Conservation (phyloP, 2,329 filamentous ascomycete species). For the Xylariaceae sp. region DNA sequence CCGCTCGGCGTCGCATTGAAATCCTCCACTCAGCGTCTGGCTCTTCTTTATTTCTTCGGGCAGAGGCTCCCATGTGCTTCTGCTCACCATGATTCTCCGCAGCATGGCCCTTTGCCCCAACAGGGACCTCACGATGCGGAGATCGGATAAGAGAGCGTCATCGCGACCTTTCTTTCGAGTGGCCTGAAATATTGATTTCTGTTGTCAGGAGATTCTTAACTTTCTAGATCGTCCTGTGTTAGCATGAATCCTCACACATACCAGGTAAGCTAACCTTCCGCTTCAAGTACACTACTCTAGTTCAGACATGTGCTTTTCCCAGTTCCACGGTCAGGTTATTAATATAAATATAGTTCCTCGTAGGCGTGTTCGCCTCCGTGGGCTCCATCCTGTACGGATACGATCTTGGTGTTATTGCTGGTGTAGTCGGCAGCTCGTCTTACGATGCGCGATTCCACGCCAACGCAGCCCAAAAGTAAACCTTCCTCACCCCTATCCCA, state of each 20-base stretch:
- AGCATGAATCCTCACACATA: slow-evolving; percentile 41
- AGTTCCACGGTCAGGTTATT: neutral
- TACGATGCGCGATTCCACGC: slow-evolving; percentile 50
- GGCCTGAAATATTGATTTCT: neutral
- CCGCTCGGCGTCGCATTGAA: slow-evolving; percentile 8
- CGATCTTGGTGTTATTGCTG: slow-evolving; percentile 59
- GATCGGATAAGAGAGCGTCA: slow-evolving; percentile 21
- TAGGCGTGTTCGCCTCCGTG: slow-evolving; percentile 60
- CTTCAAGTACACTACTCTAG: neutral
- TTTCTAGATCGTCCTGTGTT: slow-evolving; percentile 2
- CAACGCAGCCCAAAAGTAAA: slow-evolving; percentile 46
- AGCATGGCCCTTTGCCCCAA: slow-evolving; percentile 1
- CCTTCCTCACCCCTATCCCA: neutral
- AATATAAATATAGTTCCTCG: slow-evolving; percentile 49
- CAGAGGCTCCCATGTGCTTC: neutral
- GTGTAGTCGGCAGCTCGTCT: slow-evolving; percentile 56
- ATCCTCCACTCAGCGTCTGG: slow-evolving; percentile 33
- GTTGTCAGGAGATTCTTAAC: neutral
- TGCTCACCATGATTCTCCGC: slow-evolving; percentile 7
- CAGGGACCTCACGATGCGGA: slow-evolving; percentile 12
- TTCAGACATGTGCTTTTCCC: neutral
- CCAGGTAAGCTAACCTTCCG: slow-evolving; percentile 32
- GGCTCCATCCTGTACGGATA: slow-evolving; percentile 62
- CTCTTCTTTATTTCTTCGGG: neutral
- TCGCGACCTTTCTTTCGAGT: neutral